These are phyloP conservation scores for Phytopythium aichiense DNA, from an alignment of 352 stramenopile genomes.

Conservation along the genomic window DNA sequence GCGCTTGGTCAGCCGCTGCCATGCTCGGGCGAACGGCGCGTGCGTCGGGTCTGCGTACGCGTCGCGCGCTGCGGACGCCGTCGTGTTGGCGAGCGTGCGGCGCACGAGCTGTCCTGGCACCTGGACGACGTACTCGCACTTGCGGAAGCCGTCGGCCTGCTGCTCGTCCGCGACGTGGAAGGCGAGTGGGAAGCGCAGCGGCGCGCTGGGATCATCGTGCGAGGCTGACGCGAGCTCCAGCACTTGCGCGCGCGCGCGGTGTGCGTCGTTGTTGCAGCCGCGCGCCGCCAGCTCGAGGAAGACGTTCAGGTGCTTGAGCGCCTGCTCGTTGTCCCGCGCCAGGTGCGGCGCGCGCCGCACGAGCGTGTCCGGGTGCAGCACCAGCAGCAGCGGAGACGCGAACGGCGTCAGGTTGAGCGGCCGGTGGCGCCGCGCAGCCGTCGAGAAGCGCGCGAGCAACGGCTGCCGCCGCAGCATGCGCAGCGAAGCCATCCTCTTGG, in stretches of 20 bases:
- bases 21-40: constrained; percentile 55
- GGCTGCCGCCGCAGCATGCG: not conserved
- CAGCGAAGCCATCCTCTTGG: not conserved
- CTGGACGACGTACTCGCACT: constrained; percentile 42
- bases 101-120: constrained; percentile 48
- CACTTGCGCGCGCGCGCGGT: constrained; percentile 47
- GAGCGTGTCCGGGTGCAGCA: constrained; percentile 65
- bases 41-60: constrained; percentile 21
- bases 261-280: constrained; percentile 71
- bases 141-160: constrained; percentile 11
- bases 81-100: constrained; percentile 42
- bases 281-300: constrained; percentile 61
- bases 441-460: not conserved
- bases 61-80: not conserved
- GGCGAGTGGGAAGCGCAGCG: constrained; percentile 44
- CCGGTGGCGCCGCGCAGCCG: not conserved
- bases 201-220: constrained; percentile 14
- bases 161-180: constrained; percentile 41
- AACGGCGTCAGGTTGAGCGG: constrained; percentile 55
- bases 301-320: constrained; percentile 77
- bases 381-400: constrained; percentile 63
- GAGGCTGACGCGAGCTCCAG: constrained; percentile 23
- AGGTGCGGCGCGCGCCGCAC: constrained; percentile 38
- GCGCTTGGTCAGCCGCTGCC: constrained; percentile 59
- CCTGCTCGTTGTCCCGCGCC: constrained; percentile 57